Evolutionary conservation across 2,329 filamentous ascomycete species (phyloP).

Genomic region (Beauveria australis): DNA sequence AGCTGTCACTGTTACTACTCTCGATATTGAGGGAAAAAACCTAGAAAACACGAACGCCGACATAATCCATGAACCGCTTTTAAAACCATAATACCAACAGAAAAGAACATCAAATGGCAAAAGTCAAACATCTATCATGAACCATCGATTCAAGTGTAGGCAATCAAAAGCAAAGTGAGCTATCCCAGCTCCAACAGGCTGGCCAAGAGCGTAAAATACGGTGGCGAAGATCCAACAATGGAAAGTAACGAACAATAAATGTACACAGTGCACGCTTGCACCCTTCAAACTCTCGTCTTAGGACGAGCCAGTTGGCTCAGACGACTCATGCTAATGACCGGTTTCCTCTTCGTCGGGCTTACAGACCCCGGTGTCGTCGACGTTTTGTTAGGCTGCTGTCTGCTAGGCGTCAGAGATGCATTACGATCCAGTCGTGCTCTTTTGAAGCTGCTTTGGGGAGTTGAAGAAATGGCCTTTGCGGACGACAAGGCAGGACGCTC

Average conservation of each 20-base stretch:
- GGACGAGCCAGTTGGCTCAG: slow-evolving; percentile 54
- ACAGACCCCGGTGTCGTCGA: slow-evolving; percentile 20
- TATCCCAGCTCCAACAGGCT: not conserved
- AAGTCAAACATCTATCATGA: not conserved
- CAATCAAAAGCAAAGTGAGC: not conserved
- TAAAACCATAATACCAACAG: not conserved
- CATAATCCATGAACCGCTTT: slow-evolving; percentile 3
- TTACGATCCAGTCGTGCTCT: slow-evolving; percentile 25
- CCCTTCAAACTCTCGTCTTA: slow-evolving; percentile 41
- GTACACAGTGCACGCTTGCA: not conserved
- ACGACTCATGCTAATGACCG: slow-evolving; percentile 47
- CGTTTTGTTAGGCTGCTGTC: slow-evolving; percentile 10
- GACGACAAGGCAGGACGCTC: slow-evolving; percentile 47
- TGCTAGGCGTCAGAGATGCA: slow-evolving; percentile 18
- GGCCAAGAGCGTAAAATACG: not conserved
- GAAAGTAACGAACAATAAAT: slow-evolving; percentile 5
- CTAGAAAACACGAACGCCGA: slow-evolving; percentile 2
- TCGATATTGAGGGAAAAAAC: not conserved
- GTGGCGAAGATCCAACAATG: not conserved
- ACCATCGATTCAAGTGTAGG: not conserved
- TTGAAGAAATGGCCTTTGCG: slow-evolving; percentile 34
- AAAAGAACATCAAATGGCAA: not conserved
- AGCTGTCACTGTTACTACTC: not conserved
- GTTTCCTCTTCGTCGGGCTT: slow-evolving; percentile 45
- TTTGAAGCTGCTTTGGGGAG: slow-evolving; percentile 26